Evolutionary conservation across 306 rosid species (phyloP).

Genomic region (Pyrus communis): DNA sequence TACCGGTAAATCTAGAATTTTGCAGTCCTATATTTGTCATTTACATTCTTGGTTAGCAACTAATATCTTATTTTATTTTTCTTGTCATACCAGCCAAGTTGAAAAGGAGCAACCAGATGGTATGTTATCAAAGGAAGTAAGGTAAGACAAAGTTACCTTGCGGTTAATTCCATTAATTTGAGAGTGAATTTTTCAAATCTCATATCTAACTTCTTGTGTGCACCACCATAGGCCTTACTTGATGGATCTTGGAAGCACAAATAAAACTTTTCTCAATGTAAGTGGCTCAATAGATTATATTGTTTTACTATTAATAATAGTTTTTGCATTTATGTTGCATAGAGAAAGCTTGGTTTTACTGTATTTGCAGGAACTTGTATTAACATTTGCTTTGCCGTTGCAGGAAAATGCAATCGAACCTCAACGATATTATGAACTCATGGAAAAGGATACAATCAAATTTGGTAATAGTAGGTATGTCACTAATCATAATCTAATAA

Average conservation of each 20-base stretch:
- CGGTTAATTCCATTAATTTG: not conserved
- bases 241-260: conserved; percentile 99
- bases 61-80: conserved; percentile 4
- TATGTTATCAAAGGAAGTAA: conserved; percentile 40
- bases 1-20: conserved; percentile 48
- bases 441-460: conserved; percentile 79
- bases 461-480: conserved; percentile 94
- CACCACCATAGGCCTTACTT: conserved; percentile 64
- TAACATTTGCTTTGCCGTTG: conserved; percentile 20
- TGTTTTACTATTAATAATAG: not conserved
- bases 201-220: conserved; percentile 18
- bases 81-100: conserved; percentile 52
- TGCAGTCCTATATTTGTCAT: conserved; percentile 13
- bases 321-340: conserved; percentile 7
- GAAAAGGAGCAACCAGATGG: conserved; percentile 87
- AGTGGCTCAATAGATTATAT: conserved; percentile 23
- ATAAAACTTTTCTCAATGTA: conserved; percentile 87
- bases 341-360: conserved; percentile 6
- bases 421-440: conserved; percentile 87
- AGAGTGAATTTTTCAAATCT: conserved; percentile 6
- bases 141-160: conserved; percentile 34
- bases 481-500: conserved; percentile 8
- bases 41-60: not conserved
- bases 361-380: not conserved
- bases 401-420: conserved; percentile 92